These are phyloP conservation scores for Fragaria ananassa DNA, from an alignment of 306 rosid species.

Conservation along the genomic window DNA sequence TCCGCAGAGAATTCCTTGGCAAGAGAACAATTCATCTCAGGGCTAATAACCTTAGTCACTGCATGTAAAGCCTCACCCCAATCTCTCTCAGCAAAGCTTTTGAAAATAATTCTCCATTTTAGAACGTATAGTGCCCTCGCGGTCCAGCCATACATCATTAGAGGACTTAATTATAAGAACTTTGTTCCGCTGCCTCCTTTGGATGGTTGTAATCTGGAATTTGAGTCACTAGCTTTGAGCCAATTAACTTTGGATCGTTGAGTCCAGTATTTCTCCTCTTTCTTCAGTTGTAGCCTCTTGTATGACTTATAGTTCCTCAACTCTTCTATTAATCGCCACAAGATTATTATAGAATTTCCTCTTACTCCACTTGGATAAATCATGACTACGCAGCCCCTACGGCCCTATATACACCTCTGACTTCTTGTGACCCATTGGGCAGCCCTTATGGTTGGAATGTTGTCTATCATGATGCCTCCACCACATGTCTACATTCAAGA, in stretches of 20 bases:
- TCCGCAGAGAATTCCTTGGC: rapidly evolving
- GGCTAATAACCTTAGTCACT: background rate
- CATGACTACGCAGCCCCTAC: too few relatives aligned
- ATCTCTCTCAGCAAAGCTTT: background rate
- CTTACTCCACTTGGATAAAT: too few relatives aligned
- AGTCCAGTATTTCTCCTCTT: background rate
- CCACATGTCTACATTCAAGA: too few relatives aligned
- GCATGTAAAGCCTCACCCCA: background rate
- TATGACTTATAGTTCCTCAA: too few relatives aligned
- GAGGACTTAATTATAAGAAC: background rate
- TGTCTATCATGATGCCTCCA: too few relatives aligned
- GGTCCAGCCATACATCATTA: background rate
- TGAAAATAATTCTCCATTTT: background rate
- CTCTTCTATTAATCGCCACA: too few relatives aligned
- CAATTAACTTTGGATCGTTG: background rate
- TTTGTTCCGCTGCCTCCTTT: background rate
- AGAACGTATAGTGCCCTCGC: background rate
- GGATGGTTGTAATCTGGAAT: background rate
- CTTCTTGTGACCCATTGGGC: too few relatives aligned
- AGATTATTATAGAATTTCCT: too few relatives aligned
- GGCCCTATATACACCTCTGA: too few relatives aligned
- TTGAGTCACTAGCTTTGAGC: background rate
- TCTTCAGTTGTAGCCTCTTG: too few relatives aligned
- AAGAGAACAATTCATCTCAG: background rate
- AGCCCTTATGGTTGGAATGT: too few relatives aligned